Percentiles rank a stretch among this genome's conserved stretches.
These are phyloP conservation scores for Eutrema salsugineum DNA, from an alignment of 441 rosid genomes.

Conservation along the genomic window DNA sequence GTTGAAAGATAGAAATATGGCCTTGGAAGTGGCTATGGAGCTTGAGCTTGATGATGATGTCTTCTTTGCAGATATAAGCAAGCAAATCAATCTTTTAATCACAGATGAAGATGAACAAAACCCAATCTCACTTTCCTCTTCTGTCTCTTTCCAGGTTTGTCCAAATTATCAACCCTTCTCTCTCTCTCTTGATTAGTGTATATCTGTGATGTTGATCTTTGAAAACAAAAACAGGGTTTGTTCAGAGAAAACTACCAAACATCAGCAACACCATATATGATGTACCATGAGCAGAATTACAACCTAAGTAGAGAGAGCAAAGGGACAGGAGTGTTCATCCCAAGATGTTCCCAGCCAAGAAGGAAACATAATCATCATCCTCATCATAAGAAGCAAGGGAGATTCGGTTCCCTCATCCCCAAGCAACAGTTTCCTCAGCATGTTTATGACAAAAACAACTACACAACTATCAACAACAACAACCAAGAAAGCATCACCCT, in stretches of 20 bases:
- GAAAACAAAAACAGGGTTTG: constrained; percentile 40
- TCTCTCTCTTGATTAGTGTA: neutral
- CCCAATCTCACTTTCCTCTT: constrained; percentile 44
- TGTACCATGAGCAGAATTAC: constrained; percentile 43
- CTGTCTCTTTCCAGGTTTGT: constrained; percentile 73
- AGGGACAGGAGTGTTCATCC: constrained; percentile 96
- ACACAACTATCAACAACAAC: constrained; percentile 21
- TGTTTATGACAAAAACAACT: constrained; percentile 12
- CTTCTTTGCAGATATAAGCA: constrained; percentile 85
- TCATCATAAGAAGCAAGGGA: constrained; percentile 49
- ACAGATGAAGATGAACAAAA: constrained; percentile 76
- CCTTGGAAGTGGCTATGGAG: constrained; percentile 34
- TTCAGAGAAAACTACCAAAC: constrained; percentile 40
- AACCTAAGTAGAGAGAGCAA: constrained; percentile 65
- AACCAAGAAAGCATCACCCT: constrained; percentile 15
- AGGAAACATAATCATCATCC: constrained; percentile 36
- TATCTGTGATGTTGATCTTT: constrained; percentile 5
- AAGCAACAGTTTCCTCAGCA: constrained; percentile 36
- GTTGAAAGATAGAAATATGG: constrained; percentile 1
- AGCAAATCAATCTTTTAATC: constrained; percentile 82
- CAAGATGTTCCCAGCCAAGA: constrained; percentile 64
- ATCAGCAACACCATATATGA: constrained; percentile 37
- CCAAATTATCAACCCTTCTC: neutral
- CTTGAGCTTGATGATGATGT: constrained; percentile 88
- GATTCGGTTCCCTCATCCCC: constrained; percentile 42